Conservation (phyloP, 495 filamentous ascomycete genomes). For the Pseudevernia furfuracea region DNA sequence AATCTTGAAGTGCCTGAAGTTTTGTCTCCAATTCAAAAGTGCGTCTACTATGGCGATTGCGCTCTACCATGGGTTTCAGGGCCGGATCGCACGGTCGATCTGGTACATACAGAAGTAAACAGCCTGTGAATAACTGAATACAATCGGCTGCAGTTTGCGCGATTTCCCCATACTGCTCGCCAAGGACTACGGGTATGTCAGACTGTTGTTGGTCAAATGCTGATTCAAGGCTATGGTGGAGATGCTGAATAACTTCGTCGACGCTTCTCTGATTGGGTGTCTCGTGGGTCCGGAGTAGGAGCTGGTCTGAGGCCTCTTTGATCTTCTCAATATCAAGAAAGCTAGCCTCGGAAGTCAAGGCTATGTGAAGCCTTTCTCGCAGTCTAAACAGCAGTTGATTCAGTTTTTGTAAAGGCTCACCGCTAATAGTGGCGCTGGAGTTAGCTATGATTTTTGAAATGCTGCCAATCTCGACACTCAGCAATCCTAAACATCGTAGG, state of each 20-base stretch:
- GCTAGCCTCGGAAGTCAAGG: neutral
- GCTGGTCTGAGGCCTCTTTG: neutral
- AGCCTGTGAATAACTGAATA: constrained; percentile 52
- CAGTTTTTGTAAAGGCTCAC: constrained; percentile 23
- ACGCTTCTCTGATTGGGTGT: neutral
- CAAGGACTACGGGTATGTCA: neutral
- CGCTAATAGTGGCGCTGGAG: constrained; percentile 26
- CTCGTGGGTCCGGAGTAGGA: neutral
- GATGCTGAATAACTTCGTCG: neutral
- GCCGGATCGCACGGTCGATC: constrained; percentile 83
- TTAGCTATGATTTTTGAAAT: constrained; percentile 28
- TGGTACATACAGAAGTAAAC: constrained; percentile 74
- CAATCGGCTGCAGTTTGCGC: neutral
- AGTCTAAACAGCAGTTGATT: constrained; percentile 17
- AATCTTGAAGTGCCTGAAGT: constrained; percentile 52
- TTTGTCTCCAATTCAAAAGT: constrained; percentile 46
- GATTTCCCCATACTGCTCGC: neutral
- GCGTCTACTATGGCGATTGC: constrained; percentile 53
- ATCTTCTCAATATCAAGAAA: neutral
- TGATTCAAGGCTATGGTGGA: neutral
- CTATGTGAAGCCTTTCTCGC: neutral
- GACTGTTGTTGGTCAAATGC: neutral
- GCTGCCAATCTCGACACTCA: constrained; percentile 27
- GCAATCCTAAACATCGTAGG: constrained; percentile 26
- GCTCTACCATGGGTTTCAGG: constrained; percentile 62